Evolutionary conservation across 176 grass and related monocot genomes (phyloP), one percentile per base, ranked within the genome.

Genomic region (Chrysopogon serrulatus): DNA sequence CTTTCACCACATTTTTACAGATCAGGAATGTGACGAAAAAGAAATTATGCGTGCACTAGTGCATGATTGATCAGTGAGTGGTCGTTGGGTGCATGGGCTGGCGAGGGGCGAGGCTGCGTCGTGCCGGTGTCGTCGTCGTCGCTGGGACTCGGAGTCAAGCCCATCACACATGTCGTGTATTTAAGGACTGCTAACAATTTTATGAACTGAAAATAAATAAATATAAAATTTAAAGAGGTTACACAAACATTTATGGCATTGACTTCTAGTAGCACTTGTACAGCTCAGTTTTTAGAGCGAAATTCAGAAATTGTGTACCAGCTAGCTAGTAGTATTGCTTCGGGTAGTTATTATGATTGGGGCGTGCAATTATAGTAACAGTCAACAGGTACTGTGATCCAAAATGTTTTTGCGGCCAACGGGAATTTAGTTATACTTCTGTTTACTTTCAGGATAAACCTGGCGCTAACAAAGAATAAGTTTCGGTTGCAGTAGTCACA

Each of bases 1-100:
- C 82, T 86, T 72, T 53, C 72, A 13, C 79, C 57, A 53, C 57
- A 53, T 57, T 86, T 87, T 73, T 86, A 90, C 83, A 86, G 88
- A 54, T 82, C 36, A 12, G 33, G 51, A 73, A 85, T 34, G 12
- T 71, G n/a, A 18, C 5, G 51, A 8, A 17, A 56, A 57, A 24
- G 23, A 57, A 57, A 57, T 11, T 57, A 57, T 24, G 53, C 53
- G 34, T 21, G 63, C 68, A 39, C 10, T 12, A 27, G 0, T 8
- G 37, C 37, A 71, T 63, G 27, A 31, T 31, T 77, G 82, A 63
- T 73, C 4, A 12, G 23, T 79, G 68, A 79, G 21, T 21, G 27
- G 53, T n/a, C 28, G 35, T 71, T 78, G 56, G 43, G 41, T 66
- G 42, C 83, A 78, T 85, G 66, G 53, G 69, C 28, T 66, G 69